A percentile compares a stretch with the other conserved stretches of the same genome.
phyloP scores from a whole-genome alignment of 2,329 filamentous ascomycete genomes.

The Blumeria hordei region DNA sequence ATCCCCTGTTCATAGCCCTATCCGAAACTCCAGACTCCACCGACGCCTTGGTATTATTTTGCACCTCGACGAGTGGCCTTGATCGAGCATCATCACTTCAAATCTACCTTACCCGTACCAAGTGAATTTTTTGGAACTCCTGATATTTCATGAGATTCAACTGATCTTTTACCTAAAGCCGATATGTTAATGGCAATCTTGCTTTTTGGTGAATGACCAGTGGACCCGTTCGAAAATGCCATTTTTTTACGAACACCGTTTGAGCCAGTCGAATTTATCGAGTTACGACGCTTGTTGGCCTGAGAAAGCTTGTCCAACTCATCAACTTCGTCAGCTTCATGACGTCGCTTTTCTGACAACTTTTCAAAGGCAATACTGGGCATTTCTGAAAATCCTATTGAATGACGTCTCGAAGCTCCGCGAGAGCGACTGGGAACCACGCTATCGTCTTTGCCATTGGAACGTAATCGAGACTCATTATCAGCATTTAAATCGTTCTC shows the following conservation, averaged over 20 bases:
- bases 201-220: slow-evolving; percentile 15
- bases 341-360: slow-evolving; percentile 65
- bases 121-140: background rate
- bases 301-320: slow-evolving; percentile 63
- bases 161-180: slow-evolving; percentile 16
- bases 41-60: background rate
- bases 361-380: slow-evolving; percentile 40
- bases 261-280: slow-evolving; percentile 17
- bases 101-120: background rate
- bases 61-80: background rate
- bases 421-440: slow-evolving; percentile 5
- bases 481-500: slow-evolving; percentile 44
- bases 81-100: background rate
- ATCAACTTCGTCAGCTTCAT: slow-evolving; percentile 86
- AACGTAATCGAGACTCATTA: slow-evolving; percentile 15
- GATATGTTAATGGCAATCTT: slow-evolving; percentile 36
- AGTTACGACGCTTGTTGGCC: slow-evolving; percentile 29
- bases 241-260: slow-evolving; percentile 20
- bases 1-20: background rate
- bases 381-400: slow-evolving; percentile 9
- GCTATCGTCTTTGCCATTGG: slow-evolving; percentile 5
- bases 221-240: slow-evolving; percentile 19
- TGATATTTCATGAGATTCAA: slow-evolving; percentile 6
- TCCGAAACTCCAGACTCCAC: background rate
- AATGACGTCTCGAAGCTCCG: background rate